Evolutionary conservation across 805 yeast genomes (phyloP), one percentile per base, ranked within the genome.

Genomic region (Limtongia smithiae): DNA sequence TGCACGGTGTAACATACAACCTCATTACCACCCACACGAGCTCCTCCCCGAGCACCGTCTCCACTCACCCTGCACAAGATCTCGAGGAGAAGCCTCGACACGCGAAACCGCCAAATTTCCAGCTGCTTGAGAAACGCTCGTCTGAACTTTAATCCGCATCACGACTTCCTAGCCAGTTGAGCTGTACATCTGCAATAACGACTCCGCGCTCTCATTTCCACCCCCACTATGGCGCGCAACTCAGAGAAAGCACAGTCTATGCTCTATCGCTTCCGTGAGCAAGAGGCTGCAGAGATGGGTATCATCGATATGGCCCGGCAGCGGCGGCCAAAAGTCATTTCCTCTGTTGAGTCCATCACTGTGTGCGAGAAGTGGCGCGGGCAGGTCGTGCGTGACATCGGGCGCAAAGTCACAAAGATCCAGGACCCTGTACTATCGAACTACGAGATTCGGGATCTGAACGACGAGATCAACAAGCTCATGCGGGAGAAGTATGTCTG

Each of bases 211-310:
- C n/a, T n/a, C n/a, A n/a, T n/a, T n/a, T n/a, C n/a, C n/a, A n/a
- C n/a, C 15, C 25, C 15, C 27, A 32, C 21, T 31, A 85, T 86
- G 95, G 83, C 93, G 30, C 69, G 93, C 53, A 85, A 85, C 62
- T 75, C 76, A 31, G 94, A 87, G 59, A 84, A 82, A 61, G 82
- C 91, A 3, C 85, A 83, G 63, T 78, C 89, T 0, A 75, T 82
- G 45, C 75, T 86, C 47, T 79, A 78, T 57, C 71, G 88, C 41
- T 81, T 74, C 62, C 82, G 83, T 44, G 82, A 78, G 37, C 79
- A 77, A 53, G 78, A 79, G 61, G 81, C 80, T 4, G 76, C 71
- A 37, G 79, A 79, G 36, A 66, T 73, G 4, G 88, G 87, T 43
- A 47, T 79, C 37, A 68, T 79, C 32, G 83, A 80, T 54, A 72